Evolutionary conservation across 2,329 filamentous ascomycete species (phyloP), one percentile per base, ranked within the genome.

Genomic region (Lachnellula arida): DNA sequence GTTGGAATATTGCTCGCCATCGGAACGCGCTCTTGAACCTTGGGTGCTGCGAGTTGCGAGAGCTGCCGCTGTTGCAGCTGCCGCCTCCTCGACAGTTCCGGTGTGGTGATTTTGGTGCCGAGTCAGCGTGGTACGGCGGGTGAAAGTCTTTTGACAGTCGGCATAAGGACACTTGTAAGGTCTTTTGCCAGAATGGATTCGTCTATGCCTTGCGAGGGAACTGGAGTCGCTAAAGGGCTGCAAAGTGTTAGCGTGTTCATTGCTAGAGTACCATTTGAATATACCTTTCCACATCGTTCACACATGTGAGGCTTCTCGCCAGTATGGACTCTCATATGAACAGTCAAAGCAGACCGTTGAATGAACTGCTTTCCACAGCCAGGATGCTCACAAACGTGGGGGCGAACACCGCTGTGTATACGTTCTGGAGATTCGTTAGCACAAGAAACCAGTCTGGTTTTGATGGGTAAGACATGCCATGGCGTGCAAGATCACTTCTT

Each of bases 291-390:
- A 72, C 94, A 97, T 60, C 89, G 85, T 74, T 97, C 94, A 71
- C 94, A 99, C 85, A 94, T 93, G 68, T 99, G 94, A 50, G 94
- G 94, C 75, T 99, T 99, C 76, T 97, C 94, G 62, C 94, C 94
- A 2, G 94, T 97, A 73, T 99, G 94, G 19, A 97, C 92, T 65
- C 94, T 88, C 69, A 89, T 87, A 73, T 97, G 94, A 7, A 99
- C 94, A 0, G 94, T 99, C 71, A 99, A 76, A 22, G 94, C 94
- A 28, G 92, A 97, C 55, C 94, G 84, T 73, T 99, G 94, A 65
- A 99, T 99, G 71, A 99, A 99, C 69, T 93, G 89, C 74, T 97
- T 99, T 62, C 89, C 89, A 71, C 94, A 99, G 52, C 84, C 85
- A 42, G 87, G 87, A 70, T 85, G 90, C 67, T 97, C 92, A 74